Evolutionary conservation across 2,329 filamentous ascomycete species (phyloP), one percentile per base, ranked within the genome.

Genomic region (Clarireedia homoeocarpa): DNA sequence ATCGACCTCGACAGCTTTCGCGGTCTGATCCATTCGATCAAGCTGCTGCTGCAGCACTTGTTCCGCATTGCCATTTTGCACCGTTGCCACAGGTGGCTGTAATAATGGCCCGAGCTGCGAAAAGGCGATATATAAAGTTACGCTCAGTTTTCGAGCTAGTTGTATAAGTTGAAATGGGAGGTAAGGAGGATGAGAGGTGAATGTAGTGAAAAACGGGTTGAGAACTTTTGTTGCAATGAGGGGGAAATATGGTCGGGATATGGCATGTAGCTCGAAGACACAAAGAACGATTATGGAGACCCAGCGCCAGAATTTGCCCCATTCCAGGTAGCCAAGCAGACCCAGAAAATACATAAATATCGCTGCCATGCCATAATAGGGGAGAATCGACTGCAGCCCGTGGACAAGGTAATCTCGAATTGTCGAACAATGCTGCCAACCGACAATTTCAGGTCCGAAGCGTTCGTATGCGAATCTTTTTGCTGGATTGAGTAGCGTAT

Each of bases 401-500:
- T 78, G 75, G 52, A 80, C 75, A 48, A 95, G 75, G 69, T 82
- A 95, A 69, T 96, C 91, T 58, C 80, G 79, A 55, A 88, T 74
- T 0, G 86, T 89, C 53, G 78, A 73, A 72, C 83, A 86, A 61
- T 81, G 76, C 61, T 79, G 74, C 85, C 86, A 92, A 7, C 70
- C 69, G 12, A 86, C 71, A 20, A 91, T 78, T 27, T 83, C 82
- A 0, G 89, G 85, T 0, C 91, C 91, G 69, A 96, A 91, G 48
- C 90, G 84, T 69, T 96, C 90, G 72, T 96, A 96, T 6, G 89
- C 91, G 69, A 94, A 95, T 55, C 90, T 80, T 66, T 81, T 84
- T 0, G 83, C 84, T 2, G 88, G 82, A 67, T 94, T 84, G n/a
- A 83, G 74, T 15, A 96, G 81, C 0, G 86, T 89, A 66, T 97